Conservation (phyloP, 148 eudicot genomes). For the Fagopyrum esculentum region DNA sequence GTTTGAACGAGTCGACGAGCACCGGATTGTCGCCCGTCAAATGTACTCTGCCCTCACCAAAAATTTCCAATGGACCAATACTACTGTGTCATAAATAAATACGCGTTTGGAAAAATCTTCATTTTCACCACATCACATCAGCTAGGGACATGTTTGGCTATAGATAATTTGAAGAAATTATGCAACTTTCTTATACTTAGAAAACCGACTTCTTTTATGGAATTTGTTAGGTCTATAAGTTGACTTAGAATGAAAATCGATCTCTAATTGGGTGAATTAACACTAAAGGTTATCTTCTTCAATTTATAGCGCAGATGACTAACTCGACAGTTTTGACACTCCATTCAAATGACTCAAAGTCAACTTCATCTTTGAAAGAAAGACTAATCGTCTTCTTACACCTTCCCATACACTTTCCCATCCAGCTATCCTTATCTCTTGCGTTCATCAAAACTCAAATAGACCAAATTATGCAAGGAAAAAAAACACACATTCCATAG, state of each 20-base stretch:
- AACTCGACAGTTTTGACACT: background rate
- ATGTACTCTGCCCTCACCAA: no score
- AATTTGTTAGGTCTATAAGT: background rate
- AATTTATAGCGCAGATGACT: background rate
- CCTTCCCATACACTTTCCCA: slow-evolving; percentile 7
- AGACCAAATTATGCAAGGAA: background rate
- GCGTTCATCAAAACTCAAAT: background rate
- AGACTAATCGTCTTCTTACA: background rate
- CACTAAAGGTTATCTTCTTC: background rate
- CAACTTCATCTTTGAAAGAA: background rate
- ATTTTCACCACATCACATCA: no score
- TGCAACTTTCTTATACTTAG: no score
- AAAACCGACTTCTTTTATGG: background rate
- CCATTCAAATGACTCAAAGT: background rate
- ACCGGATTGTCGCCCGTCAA: no score
- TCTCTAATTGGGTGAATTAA: background rate
- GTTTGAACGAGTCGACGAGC: no score
- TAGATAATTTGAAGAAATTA: no score
- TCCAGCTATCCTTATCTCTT: background rate
- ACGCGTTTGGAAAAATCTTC: no score
- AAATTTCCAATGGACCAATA: no score
- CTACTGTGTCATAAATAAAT: no score
- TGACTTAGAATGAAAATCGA: background rate
- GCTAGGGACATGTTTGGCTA: no score
- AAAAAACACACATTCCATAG: background rate